Evolutionary conservation across 2,329 filamentous ascomycete genomes (phyloP).

Genomic region (Leptosphaerulina australis): DNA sequence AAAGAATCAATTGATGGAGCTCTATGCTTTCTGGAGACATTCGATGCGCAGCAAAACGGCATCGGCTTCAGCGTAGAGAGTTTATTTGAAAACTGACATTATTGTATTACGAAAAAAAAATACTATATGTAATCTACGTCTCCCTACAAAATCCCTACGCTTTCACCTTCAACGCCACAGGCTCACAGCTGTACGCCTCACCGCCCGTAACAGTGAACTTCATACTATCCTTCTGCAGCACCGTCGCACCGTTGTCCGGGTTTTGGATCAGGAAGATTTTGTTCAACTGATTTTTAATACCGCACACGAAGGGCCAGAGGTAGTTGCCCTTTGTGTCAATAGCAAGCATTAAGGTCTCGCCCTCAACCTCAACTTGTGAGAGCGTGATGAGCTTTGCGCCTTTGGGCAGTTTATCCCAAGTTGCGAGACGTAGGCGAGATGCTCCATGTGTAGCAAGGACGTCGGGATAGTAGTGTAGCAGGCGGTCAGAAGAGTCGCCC

Average conservation of each 20-base stretch:
- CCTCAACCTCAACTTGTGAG: conserved; percentile 9
- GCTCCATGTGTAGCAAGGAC: conserved; percentile 8
- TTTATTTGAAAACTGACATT: conserved; percentile 1
- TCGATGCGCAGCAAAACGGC: too few relatives aligned
- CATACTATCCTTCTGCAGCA: conserved; percentile 9
- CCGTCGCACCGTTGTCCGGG: neutral
- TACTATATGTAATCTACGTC: neutral
- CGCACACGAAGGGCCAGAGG: conserved; percentile 15
- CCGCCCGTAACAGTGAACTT: conserved; percentile 16
- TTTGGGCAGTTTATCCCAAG: conserved; percentile 13
- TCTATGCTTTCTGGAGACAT: too few relatives aligned
- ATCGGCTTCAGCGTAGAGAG: too few relatives aligned
- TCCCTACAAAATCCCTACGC: neutral
- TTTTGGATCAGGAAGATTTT: conserved; percentile 13
- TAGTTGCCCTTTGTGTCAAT: conserved; percentile 13
- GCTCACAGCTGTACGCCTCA: conserved; percentile 16
- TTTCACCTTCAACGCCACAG: conserved; percentile 12
- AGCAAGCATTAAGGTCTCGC: conserved; percentile 12
- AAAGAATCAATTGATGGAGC: too few relatives aligned
- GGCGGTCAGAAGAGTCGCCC: conserved; percentile 10
- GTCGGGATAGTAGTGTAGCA: conserved; percentile 13
- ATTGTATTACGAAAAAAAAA: conserved; percentile 4
- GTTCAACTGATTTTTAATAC: conserved; percentile 14
- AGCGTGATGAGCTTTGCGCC: conserved; percentile 15
- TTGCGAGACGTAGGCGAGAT: conserved; percentile 9